Percentiles rank a stretch among this genome's conserved stretches.
Conservation (phyloP, 768 basidiomycete genomes). For the Hortiboletus campestris region DNA sequence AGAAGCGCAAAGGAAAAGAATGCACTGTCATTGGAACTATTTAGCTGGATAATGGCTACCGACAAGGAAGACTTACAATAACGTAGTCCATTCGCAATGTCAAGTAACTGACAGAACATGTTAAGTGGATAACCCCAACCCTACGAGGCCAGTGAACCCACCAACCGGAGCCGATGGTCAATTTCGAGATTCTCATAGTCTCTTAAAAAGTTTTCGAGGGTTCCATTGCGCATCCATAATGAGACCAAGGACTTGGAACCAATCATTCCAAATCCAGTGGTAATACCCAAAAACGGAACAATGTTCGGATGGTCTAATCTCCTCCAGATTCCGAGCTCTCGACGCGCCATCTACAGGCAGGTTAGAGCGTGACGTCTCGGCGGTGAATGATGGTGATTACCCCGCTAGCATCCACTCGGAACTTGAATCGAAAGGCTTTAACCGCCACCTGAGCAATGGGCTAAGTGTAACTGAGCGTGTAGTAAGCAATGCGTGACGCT, state of each 20-base stretch:
- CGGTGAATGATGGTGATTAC: background rate
- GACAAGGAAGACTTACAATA: background rate
- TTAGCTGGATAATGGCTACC: background rate
- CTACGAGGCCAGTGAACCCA: background rate
- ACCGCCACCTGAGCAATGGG: background rate
- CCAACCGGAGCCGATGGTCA: background rate
- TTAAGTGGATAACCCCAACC: background rate
- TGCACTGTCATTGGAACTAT: background rate
- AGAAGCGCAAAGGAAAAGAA: background rate
- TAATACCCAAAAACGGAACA: background rate
- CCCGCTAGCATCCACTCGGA: background rate
- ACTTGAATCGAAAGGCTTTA: background rate
- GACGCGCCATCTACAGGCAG: background rate
- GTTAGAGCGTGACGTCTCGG: background rate
- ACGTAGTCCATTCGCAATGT: background rate
- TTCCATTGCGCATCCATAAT: background rate
- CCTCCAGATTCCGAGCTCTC: slow-evolving; percentile 4
- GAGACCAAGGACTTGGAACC: background rate
- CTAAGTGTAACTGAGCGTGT: too few relatives aligned
- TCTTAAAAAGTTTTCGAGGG: background rate
- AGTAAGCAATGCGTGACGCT: background rate
- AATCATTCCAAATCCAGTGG: background rate
- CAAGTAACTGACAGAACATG: background rate
- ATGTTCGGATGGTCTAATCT: background rate
- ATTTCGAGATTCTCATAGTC: background rate